Evolutionary conservation across 371 early-diverging fungal genomes (phyloP).

Genomic region (Apophysomyces elegans): DNA sequence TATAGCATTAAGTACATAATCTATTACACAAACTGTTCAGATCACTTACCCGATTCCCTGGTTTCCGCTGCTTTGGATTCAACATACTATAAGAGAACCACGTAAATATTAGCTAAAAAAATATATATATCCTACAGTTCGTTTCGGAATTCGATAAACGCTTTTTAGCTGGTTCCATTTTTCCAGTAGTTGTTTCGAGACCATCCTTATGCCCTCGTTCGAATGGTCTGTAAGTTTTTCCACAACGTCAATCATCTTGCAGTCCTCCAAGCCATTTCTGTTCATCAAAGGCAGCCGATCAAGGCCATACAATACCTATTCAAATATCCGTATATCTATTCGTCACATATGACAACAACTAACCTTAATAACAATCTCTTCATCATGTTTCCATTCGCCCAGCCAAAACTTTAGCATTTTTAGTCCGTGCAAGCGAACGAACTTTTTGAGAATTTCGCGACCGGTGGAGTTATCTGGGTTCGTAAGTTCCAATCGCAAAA

Average conservation of each 20-base stretch:
- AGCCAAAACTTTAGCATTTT: conserved; percentile 46
- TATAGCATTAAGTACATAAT: neutral
- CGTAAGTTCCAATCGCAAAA: conserved; percentile 33
- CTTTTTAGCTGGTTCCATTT: conserved; percentile 57
- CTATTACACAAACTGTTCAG: neutral
- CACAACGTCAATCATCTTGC: conserved; percentile 55
- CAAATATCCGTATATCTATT: neutral
- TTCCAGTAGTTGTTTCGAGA: conserved; percentile 43
- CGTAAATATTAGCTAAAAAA: neutral
- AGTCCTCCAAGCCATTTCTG: conserved; percentile 71
- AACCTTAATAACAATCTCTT: conserved; percentile 31
- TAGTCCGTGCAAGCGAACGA: conserved; percentile 42
- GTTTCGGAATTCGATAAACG: conserved; percentile 61
- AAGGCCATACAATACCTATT: conserved; percentile 22
- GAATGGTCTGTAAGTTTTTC: conserved; percentile 45
- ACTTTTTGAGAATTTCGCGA: conserved; percentile 32
- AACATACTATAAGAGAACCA: neutral
- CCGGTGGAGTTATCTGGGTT: conserved; percentile 24
- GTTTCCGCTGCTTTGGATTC: neutral
- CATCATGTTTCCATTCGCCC: conserved; percentile 44
- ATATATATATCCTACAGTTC: conserved; percentile 18
- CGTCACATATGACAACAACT: neutral
- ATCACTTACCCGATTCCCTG: neutral
- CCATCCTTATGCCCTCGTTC: conserved; percentile 42
- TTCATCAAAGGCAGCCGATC: conserved; percentile 55